phyloP scores from a whole-genome alignment of 768 basidiomycete species.

The Chalciporus sphaerocephalus region DNA sequence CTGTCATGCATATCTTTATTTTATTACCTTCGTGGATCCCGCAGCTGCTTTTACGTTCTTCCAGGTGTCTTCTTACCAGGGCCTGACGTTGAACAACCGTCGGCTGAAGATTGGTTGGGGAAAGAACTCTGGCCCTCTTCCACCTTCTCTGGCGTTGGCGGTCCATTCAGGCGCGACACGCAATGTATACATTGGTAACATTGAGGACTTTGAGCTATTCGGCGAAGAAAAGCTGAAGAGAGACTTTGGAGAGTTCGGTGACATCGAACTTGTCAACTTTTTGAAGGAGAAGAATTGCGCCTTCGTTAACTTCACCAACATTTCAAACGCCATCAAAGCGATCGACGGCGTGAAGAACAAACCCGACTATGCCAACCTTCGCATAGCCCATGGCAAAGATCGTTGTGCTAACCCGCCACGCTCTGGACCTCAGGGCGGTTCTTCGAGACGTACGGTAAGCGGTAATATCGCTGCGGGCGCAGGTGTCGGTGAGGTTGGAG shows the following conservation, averaged over 20 bases:
- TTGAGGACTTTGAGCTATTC: constrained; percentile 93
- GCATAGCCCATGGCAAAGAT: constrained; percentile 94
- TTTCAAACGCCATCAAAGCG: constrained; percentile 96
- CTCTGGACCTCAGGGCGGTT: constrained; percentile 71
- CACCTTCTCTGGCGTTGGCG: constrained; percentile 78
- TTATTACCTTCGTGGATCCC: constrained; percentile 94
- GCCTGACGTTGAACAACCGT: constrained; percentile 87
- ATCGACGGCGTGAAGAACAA: constrained; percentile 92
- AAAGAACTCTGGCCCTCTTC: constrained; percentile 86
- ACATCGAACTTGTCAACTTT: constrained; percentile 96
- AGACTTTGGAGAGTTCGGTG: constrained; percentile 95
- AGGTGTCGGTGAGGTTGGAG: constrained; percentile 14
- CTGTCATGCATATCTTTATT: constrained; percentile 41
- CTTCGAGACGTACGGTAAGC: constrained; percentile 45
- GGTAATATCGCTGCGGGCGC: constrained; percentile 31
- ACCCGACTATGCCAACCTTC: constrained; percentile 82
- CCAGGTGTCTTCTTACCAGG: constrained; percentile 86
- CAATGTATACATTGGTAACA: constrained; percentile 94
- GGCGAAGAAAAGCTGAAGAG: constrained; percentile 83
- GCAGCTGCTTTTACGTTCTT: constrained; percentile 91
- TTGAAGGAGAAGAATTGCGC: constrained; percentile 95
- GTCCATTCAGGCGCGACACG: constrained; percentile 92
- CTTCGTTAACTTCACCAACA: constrained; percentile 94
- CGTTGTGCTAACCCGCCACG: constrained; percentile 91
- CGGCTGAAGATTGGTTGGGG: constrained; percentile 98